These are phyloP conservation scores for Drechslera avenae DNA, from an alignment of 2,329 filamentous ascomycete genomes.

Conservation along the genomic window DNA sequence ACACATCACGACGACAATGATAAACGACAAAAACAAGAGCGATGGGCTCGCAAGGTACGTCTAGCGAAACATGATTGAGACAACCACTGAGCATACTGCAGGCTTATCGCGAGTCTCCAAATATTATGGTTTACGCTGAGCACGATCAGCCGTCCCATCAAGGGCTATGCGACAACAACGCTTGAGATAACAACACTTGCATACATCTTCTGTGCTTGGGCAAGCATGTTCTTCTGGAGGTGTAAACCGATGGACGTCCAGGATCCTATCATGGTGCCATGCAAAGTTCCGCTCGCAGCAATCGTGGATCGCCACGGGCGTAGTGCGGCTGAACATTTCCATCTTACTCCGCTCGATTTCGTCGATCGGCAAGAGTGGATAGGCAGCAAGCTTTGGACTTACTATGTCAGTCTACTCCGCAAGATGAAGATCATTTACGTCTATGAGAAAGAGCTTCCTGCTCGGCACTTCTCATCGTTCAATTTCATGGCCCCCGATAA, in stretches of 20 bases:
- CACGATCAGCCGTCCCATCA: slow-evolving; percentile 16
- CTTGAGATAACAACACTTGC: slow-evolving; percentile 48
- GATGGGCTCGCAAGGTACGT: slow-evolving; percentile 12
- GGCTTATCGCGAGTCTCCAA: slow-evolving; percentile 9
- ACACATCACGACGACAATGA: too few relatives aligned
- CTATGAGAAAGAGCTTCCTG: too few relatives aligned
- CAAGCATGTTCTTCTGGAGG: slow-evolving; percentile 48
- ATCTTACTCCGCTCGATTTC: too few relatives aligned
- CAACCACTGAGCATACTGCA: slow-evolving; percentile 1
- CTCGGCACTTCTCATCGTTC: too few relatives aligned
- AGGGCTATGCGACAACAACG: slow-evolving; percentile 42
- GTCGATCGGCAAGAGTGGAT: too few relatives aligned
- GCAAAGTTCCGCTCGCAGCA: background rate
- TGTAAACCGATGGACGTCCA: slow-evolving; percentile 46
- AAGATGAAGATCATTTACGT: too few relatives aligned
- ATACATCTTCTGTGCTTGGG: slow-evolving; percentile 43
- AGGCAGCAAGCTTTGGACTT: too few relatives aligned
- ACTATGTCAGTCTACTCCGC: too few relatives aligned
- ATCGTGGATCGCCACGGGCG: too few relatives aligned
- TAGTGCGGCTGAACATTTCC: too few relatives aligned
- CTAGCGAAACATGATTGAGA: slow-evolving; percentile 5
- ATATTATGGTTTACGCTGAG: slow-evolving; percentile 16
- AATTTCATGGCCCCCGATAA: too few relatives aligned
- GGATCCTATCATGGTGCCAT: slow-evolving; percentile 7
- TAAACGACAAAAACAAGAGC: too few relatives aligned